Base-by-base conservation (phyloP, 345 rosid genomes). In the Clarkia xantiana region DNA sequence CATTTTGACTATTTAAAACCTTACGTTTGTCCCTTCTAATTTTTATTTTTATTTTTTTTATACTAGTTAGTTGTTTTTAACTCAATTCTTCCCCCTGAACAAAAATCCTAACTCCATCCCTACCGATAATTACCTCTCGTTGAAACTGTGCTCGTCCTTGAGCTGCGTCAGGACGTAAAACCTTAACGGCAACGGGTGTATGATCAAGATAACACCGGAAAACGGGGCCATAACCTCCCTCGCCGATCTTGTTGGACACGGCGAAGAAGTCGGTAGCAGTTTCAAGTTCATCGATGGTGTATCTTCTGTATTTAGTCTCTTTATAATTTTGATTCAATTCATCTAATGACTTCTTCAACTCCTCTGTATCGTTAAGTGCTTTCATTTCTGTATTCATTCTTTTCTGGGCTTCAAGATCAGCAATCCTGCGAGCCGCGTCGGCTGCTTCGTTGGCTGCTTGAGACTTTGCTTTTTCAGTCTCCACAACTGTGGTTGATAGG, bases 211-310 rank as follows among this genome's bases (percentile, higher is more conserved):
- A 54, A 45, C 98, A 78, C 71, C 70, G 80, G 48, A 49, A 91
- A 23, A 91, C 98, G 0, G 96, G 94, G 29, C 98, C 98, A 52
- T 91, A 86, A 20, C 98, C 98, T 39, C 98, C 98, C 77, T 86
- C 96, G 0, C 96, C 96, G 6, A 91, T 78, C 74, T 80, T 81
- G 57, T 54, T 67, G 22, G 76, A 62, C 14, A 44, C 45, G 4
- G 69, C 20, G 18, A 91, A 91, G 67, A 34, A 57, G 20, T 77
- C 67, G 6, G 98, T 91, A 14, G 95, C 96, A 48, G 56, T 49
- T 67, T 91, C 95, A 47, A 91, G 76, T 65, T 86, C 96, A 17
- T 82, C 87, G 11, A 80, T 80, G 2, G 47, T 56, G 65, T 91
- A 91, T 67, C 82, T 78, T 58, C 95, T 70, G 52, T 77, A 86